Evolutionary conservation across 2,329 filamentous ascomycete genomes (phyloP), one percentile per base, ranked within the genome.

Genomic region (Pseudocercospora macadamiae): DNA sequence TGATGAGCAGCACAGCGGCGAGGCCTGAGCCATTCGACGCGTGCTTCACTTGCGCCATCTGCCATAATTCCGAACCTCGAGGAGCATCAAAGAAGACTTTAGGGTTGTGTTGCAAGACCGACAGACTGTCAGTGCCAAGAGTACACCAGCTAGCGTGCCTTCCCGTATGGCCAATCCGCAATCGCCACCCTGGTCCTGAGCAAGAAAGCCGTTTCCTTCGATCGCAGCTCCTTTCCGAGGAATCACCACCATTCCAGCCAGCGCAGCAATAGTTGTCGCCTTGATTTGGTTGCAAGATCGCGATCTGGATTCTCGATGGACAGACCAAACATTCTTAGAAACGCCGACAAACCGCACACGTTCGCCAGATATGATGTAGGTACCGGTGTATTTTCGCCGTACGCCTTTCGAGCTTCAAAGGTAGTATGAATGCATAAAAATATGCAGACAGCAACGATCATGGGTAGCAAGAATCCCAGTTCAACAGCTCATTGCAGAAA

Each of bases 1-100:
- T 86, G 66, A 93, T 86, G 28, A 95, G 83, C 51, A 91, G 85
- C 58, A 95, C 85, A 34, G 88, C 90, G 56, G 92, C 75, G 48
- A 87, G 80, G 12, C 51, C 59, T 6, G 36, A 34, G 54, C 51
- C 62, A n/a, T 28, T 37, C 12, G 30, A 28, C 16, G 53, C 53
- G 14, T 28, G 51, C 19, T 47, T 42, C 34, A 26, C 39, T 14
- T 32, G 36, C n/a, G 54, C 58, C 58, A 60, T 57, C 34, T 23
- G 54, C 48, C 54, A 45, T 54, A 23, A 42, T 52, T n/a, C 23
- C 16, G 37, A n/a, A n/a, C n/a, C 8, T 19, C 8, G 16, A 10
- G 9, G 36, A 37, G 36, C n/a, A 16, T 18, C 36, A n/a, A n/a
- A n/a, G n/a, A n/a, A n/a, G n/a, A n/a, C n/a, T n/a, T n/a, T n/a